A percentile compares a stretch with the other conserved stretches of the same genome.
These are phyloP conservation scores for Pichia sp. DNA, from an alignment of 1,139 yeast species.

Conservation along the genomic window DNA sequence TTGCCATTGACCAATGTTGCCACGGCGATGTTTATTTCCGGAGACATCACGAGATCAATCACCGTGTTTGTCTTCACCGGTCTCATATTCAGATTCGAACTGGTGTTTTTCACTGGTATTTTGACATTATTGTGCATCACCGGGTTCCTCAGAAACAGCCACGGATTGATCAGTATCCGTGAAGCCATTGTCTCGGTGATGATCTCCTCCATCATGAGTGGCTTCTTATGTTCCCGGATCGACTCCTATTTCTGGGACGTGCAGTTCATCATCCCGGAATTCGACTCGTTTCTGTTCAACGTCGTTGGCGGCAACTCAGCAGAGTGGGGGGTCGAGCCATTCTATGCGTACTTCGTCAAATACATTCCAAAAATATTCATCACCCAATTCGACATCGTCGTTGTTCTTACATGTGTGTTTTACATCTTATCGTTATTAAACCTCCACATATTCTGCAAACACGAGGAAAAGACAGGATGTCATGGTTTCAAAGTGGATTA, in stretches of 20 bases:
- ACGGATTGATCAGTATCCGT: slow-evolving; percentile 34
- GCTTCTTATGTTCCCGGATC: slow-evolving; percentile 42
- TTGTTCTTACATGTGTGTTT: slow-evolving; percentile 52
- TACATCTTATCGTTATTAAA: slow-evolving; percentile 32
- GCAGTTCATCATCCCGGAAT: slow-evolving; percentile 58
- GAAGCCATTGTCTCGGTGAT: slow-evolving; percentile 36
- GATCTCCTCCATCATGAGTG: slow-evolving; percentile 34
- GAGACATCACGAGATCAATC: slow-evolving; percentile 49
- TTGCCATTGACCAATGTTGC: slow-evolving; percentile 69
- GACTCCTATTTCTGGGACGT: slow-evolving; percentile 79
- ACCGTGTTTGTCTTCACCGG: slow-evolving; percentile 62
- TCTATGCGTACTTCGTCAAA: slow-evolving; percentile 59
- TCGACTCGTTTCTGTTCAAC: slow-evolving; percentile 70
- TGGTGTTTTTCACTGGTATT: slow-evolving; percentile 58
- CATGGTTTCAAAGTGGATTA: slow-evolving; percentile 37
- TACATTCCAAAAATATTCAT: slow-evolving; percentile 49
- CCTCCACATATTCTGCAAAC: too few species aligned
- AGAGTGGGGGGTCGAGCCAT: slow-evolving; percentile 87
- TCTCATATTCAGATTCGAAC: slow-evolving; percentile 69
- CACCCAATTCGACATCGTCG: slow-evolving; percentile 9
- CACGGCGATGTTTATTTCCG: slow-evolving; percentile 48
- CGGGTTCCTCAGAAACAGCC: slow-evolving; percentile 13
- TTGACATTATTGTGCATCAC: slow-evolving; percentile 16
- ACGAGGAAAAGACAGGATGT: too few species aligned
- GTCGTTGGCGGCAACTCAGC: slow-evolving; percentile 68